These are phyloP conservation scores for Peronospora farinosa DNA, from an alignment of 352 stramenopile species.

Conservation along the genomic window DNA sequence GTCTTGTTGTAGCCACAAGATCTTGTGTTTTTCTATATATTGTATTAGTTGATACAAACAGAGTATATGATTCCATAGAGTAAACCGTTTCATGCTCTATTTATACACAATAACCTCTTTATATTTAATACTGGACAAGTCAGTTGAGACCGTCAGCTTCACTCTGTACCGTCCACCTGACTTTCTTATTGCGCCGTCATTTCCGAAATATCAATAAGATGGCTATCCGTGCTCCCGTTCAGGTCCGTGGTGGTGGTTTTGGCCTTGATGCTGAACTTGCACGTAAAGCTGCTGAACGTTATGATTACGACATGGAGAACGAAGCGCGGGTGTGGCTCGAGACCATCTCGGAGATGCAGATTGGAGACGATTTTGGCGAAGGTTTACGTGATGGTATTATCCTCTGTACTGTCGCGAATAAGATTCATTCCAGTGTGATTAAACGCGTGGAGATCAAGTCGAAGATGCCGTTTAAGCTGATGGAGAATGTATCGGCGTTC, in stretches of 20 bases:
- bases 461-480: constrained; percentile 89
- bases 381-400: constrained; percentile 75
- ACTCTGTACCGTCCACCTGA: constrained; percentile 11
- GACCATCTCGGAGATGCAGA: constrained; percentile 61
- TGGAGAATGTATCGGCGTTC: constrained; percentile 88
- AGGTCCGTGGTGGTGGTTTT: constrained; percentile 72
- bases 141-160: neutral
- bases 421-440: constrained; percentile 60
- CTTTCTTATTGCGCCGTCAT: constrained; percentile 18
- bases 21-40: too few species aligned
- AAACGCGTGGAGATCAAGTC: constrained; percentile 76
- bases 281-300: constrained; percentile 72
- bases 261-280: constrained; percentile 88
- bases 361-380: constrained; percentile 74
- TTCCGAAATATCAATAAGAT: constrained; percentile 25
- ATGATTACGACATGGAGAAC: constrained; percentile 85
- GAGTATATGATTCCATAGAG: neutral
- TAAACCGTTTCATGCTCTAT: too few species aligned
- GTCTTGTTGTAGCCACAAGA: too few species aligned
- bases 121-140: neutral
- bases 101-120: neutral
- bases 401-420: constrained; percentile 81
- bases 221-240: constrained; percentile 42
- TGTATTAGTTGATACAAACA: too few species aligned
- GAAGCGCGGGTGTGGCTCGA: constrained; percentile 86